These are phyloP conservation scores for Ophiostoma triangulosporum DNA, from an alignment of 2,329 filamentous ascomycete genomes.

Conservation along the genomic window DNA sequence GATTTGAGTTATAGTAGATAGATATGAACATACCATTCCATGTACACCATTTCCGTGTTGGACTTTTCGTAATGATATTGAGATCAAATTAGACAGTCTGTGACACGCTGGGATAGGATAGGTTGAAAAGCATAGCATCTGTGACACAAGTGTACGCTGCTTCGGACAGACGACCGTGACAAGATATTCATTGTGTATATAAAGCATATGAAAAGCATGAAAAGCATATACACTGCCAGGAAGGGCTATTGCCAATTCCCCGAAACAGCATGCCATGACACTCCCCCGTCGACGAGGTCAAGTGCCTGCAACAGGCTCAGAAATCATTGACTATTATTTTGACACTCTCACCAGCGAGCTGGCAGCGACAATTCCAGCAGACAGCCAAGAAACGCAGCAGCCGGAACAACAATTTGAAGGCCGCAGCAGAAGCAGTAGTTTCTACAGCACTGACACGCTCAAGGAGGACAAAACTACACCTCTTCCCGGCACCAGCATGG, in stretches of 20 bases:
- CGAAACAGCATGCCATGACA: no score
- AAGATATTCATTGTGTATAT: no score
- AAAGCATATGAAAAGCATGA: no score
- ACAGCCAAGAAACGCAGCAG: not conserved
- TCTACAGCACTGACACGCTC: conserved; percentile 3
- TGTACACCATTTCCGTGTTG: not conserved
- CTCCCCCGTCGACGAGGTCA: not conserved
- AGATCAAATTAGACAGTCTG: no score
- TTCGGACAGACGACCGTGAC: no score
- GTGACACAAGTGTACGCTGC: no score
- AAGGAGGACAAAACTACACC: not conserved
- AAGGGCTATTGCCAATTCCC: no score
- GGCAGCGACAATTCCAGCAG: not conserved
- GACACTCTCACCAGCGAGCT: not conserved
- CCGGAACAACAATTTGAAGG: not conserved
- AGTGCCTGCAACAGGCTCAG: not conserved
- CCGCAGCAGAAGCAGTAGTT: not conserved
- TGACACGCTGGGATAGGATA: no score
- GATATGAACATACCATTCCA: not conserved
- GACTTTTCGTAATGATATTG: no score
- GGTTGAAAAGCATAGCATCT: no score
- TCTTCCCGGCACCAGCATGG: no score
- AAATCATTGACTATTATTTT: not conserved
- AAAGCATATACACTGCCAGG: no score
- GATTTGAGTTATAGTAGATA: conserved; percentile 3